Base-by-base conservation (phyloP, 352 stramenopile genomes). In the Aphanomyces invadans region DNA sequence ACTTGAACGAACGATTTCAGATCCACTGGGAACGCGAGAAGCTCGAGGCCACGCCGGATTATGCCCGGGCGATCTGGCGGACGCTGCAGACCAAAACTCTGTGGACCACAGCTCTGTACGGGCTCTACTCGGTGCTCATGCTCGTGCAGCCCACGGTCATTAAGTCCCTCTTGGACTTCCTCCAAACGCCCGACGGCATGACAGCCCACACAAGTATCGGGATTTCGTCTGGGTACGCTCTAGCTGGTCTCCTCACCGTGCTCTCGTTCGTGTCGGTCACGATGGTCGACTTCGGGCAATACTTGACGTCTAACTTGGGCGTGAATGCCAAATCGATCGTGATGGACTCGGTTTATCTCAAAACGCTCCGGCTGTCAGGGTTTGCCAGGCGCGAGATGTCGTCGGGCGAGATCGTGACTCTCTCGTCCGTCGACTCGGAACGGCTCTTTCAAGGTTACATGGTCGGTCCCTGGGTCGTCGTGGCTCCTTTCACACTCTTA, bases 271-370 rank as follows among this genome's bases (percentile, higher is more conserved):
- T 62, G 26, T 71, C 72, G 11, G 80, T 74, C 19, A 82, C 75
- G 10, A 65, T 68, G 0, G 70, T 81, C 52, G 81, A 84, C 51
- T 74, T 73, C n/a, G 76, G 68, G 15, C 73, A 80, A 57, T 85
- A 83, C 52, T 44, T 87, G 21, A 77, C 70, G 0, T 66, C 72
- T 0, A 68, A 77, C 23, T 70, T 68, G 0, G 78, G 78, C 0
- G 78, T 70, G 49, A 87, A 83, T 44, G 73, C 71, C 1, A 77
- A 78, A 3, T 78, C 79, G 62, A 69, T 84, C 12, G 73, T 80
- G 10, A 74, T 87, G 56, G 79, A 86, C 66, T 76, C 71, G 32
- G 78, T 84, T 2, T 88, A 74, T 59, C 72, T 76, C 29, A 86
- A 88, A 61, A 74, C 80, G 12, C 54, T 88, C 5, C 49, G 61